Base-by-base conservation (phyloP, 345 rosid genomes). In the Leavenworthia alabamica region DNA sequence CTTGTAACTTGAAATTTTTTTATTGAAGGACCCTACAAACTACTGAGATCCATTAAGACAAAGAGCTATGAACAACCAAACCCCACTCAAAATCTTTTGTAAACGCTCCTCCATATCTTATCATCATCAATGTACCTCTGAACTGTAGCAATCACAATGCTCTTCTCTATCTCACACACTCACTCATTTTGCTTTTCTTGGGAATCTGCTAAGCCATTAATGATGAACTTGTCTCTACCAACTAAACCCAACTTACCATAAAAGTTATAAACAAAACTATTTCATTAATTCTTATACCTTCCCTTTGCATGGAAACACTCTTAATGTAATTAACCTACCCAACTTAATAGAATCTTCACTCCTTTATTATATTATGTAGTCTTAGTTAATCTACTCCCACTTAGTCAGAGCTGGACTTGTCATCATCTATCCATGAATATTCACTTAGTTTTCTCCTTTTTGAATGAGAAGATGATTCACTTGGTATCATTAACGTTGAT, bases 141-240 rank as follows among this genome's bases (percentile, higher is more conserved):
- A n/a, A n/a, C n/a, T n/a, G n/a, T n/a, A n/a, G n/a, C n/a, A n/a
- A n/a, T n/a, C n/a, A 20, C 43, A 39, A 39, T 62, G 58, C 26
- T n/a, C 7, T 0, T 27, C 37, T 26, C 47, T 49, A 31, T 32
- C 55, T 15, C 70, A 7, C 70, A 28, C 64, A 59, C 26, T 47
- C 40, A 43, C 51, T 43, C 48, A 10, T 53, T 53, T 53, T 32
- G 27, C 58, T 53, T 53, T 53, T 53, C 80, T 86, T 81, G 98
- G 98, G 95, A 89, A 92, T 85, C 95, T 69, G 98, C 96, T 74
- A 75, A 73, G 66, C 74, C 82, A 64, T 72, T 66, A 53, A 67
- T 54, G 35, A 59, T 77, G 78, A 82, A 77, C 80, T 78, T 53
- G 76, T 76, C 85, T 62, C 68, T 55, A 84, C 78, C 77, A 51